Percentiles rank a stretch among this genome's conserved stretches.
Conservation (phyloP, 1,284 basidiomycete species). For the Melampsora americana region DNA sequence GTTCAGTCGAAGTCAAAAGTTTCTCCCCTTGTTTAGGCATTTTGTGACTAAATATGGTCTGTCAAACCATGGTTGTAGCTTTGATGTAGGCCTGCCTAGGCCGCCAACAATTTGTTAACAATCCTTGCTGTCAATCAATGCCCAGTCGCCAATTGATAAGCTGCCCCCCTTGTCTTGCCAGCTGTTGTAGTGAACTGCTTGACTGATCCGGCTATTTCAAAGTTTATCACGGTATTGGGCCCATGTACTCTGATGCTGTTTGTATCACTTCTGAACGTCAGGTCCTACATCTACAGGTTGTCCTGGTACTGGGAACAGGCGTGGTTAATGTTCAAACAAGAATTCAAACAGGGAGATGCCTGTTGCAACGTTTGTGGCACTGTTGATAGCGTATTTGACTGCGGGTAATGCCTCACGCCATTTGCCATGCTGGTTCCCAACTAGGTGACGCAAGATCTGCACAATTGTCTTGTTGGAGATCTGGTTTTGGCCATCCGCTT, state of each 20-base stretch:
- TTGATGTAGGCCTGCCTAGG: background rate
- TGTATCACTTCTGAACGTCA: background rate
- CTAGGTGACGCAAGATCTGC: background rate
- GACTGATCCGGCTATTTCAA: background rate
- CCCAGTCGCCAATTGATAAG: background rate
- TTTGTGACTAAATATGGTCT: no score
- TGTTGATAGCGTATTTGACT: conserved; percentile 45
- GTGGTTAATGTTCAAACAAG: conserved; percentile 47
- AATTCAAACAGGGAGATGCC: conserved; percentile 45
- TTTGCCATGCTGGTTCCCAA: conserved; percentile 36
- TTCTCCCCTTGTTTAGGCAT: background rate
- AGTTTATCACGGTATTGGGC: background rate
- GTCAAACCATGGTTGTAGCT: background rate
- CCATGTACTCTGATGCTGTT: background rate
- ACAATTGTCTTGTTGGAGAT: no score
- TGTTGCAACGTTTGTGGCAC: conserved; percentile 45
- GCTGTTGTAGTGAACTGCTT: background rate
- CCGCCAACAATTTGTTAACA: background rate
- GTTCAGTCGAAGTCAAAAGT: background rate
- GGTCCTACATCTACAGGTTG: background rate
- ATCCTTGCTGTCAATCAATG: background rate
- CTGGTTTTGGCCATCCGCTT: conserved; percentile 48
- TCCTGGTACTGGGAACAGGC: conserved; percentile 23
- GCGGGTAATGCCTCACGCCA: conserved; percentile 41
- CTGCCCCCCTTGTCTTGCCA: background rate